Evolutionary conservation across 1,284 basidiomycete species (phyloP), one percentile per base, ranked within the genome.

Genomic region (Cryptococcus maquisensis): DNA sequence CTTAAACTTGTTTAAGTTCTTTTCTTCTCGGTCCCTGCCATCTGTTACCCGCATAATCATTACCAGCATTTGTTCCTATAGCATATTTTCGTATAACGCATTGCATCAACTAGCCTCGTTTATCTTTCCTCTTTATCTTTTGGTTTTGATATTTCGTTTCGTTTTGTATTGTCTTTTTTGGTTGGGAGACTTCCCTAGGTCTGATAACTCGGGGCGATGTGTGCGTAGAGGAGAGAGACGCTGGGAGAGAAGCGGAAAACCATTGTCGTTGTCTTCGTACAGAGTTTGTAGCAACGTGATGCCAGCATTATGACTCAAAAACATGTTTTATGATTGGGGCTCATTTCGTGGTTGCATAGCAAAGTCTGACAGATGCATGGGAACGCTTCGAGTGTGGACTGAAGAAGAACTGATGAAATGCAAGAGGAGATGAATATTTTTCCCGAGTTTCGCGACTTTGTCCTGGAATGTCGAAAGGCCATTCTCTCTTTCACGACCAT

Each of bases 291-390:
- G 28, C n/a, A 32, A 47, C 28, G 46, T 21, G 36, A 47, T 47
- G 46, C 46, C 38, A 50, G 24, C 49, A 50, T 42, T 39, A 50
- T 41, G 49, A 50, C 28, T 26, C 21, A 18, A 50, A 47, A 15
- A 15, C 16, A 38, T 13, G 20, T 1, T 13, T 5, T 15, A 18
- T 18, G 18, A 18, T n/a, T n/a, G n/a, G n/a, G n/a, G n/a, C n/a
- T n/a, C n/a, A n/a, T n/a, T n/a, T n/a, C n/a, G n/a, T n/a, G n/a
- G n/a, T n/a, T n/a, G n/a, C n/a, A n/a, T n/a, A n/a, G n/a, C n/a
- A n/a, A n/a, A n/a, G n/a, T n/a, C n/a, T n/a, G n/a, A 18, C n/a
- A 42, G 18, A 2, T 18, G 23, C 40, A 42, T 2, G 40, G 4
- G n/a, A 12, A 18, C 9, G 18, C 9, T 18, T 21, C 40, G 10